Percentiles rank a stretch among this genome's conserved stretches.
Evolutionary conservation across 139 green algal species (phyloP).

Genomic region (Coelastrella sp.): DNA sequence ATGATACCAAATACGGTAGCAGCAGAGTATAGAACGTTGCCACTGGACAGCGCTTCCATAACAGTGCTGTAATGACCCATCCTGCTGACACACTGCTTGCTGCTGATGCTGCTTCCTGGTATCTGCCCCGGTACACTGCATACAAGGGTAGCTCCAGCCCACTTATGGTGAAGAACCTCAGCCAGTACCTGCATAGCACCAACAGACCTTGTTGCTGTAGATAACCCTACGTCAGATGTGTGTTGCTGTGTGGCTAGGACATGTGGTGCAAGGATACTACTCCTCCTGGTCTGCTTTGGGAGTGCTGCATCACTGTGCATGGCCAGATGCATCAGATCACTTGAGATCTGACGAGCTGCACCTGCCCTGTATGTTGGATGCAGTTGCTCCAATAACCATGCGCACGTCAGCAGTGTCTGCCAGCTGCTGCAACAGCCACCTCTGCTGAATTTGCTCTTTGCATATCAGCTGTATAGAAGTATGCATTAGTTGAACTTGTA

Average conservation of each 20-base stretch:
- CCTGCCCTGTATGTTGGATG: too few relatives aligned
- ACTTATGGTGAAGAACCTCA: slow-evolving; percentile 64
- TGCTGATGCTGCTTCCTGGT: slow-evolving; percentile 42
- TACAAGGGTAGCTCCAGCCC: slow-evolving; percentile 84
- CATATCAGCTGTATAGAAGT: neutral
- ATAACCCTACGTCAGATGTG: too few relatives aligned
- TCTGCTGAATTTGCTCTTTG: neutral
- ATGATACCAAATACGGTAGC: slow-evolving; percentile 79
- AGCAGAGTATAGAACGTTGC: slow-evolving; percentile 80
- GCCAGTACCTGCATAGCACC: slow-evolving; percentile 86
- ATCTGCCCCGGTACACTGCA: slow-evolving; percentile 55
- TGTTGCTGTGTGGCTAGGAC: too few relatives aligned
- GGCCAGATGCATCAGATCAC: too few relatives aligned
- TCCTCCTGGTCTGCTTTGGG: too few relatives aligned
- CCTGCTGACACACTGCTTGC: slow-evolving; percentile 52
- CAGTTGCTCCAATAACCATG: too few relatives aligned
- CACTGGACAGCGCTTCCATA: slow-evolving; percentile 59
- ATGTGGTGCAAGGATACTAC: too few relatives aligned
- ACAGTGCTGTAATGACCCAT: slow-evolving; percentile 3
- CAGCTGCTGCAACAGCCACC: neutral
- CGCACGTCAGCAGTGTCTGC: too few relatives aligned
- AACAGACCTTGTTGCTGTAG: too few relatives aligned
- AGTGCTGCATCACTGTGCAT: too few relatives aligned
- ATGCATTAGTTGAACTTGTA: neutral
- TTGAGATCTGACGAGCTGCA: too few relatives aligned